Evolutionary conservation across 2,329 filamentous ascomycete species (phyloP).

Genomic region (Mycosphaerelloides madeirae): DNA sequence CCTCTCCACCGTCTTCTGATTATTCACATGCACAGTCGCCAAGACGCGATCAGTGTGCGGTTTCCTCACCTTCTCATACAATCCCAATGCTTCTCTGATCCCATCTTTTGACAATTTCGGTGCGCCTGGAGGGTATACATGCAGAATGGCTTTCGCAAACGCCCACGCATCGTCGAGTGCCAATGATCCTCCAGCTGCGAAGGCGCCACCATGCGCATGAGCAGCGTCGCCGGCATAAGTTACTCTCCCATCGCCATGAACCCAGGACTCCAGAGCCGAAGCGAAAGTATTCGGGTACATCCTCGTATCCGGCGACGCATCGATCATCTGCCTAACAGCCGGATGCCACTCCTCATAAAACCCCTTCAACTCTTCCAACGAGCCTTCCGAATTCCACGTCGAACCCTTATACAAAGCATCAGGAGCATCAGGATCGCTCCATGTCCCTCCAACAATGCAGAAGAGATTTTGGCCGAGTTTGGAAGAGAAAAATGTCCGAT

Average conservation of each 20-base stretch:
- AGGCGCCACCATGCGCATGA: constrained; percentile 37
- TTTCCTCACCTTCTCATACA: constrained; percentile 35
- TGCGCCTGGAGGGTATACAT: constrained; percentile 4
- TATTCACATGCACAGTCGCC: constrained; percentile 21
- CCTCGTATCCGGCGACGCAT: constrained; percentile 30
- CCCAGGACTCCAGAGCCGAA: constrained; percentile 28
- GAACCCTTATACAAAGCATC: constrained; percentile 10
- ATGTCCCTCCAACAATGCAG: constrained; percentile 31
- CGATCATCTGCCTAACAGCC: constrained; percentile 31
- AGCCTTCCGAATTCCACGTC: constrained; percentile 13
- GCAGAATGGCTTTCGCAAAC: constrained; percentile 8
- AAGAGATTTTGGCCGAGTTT: constrained; percentile 26
- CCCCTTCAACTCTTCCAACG: constrained; percentile 7
- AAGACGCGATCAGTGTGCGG: constrained; percentile 34
- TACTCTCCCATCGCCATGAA: constrained; percentile 27
- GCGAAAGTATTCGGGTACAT: constrained; percentile 36
- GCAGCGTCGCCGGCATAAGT: constrained; percentile 38
- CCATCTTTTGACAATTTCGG: constrained; percentile 2
- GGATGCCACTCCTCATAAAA: constrained; percentile 28
- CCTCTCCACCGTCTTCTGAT: constrained; percentile 19
- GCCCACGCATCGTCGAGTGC: constrained; percentile 39
- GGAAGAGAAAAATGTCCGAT: constrained; percentile 31
- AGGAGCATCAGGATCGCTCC: constrained; percentile 12
- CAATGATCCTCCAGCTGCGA: constrained; percentile 37
- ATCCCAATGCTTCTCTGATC: constrained; percentile 20